Evolutionary conservation across 2,329 filamentous ascomycete genomes (phyloP).

Genomic region (Aspergillus fischeri): DNA sequence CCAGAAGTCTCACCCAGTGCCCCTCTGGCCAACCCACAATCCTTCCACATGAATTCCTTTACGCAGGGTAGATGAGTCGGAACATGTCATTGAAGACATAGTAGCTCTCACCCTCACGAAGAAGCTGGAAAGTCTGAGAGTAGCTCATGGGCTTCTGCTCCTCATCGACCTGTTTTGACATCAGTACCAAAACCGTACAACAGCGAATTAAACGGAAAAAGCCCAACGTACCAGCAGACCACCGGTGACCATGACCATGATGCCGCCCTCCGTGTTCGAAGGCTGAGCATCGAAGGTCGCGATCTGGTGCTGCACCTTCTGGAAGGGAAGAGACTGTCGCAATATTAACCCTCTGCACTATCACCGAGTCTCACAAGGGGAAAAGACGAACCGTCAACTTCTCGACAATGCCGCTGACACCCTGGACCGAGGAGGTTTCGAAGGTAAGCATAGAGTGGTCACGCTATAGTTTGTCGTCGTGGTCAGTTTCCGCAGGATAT

Average conservation of each 20-base stretch:
- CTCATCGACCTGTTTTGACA: constrained; percentile 66
- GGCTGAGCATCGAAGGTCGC: constrained; percentile 81
- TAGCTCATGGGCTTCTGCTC: constrained; percentile 86
- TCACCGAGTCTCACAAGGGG: neutral
- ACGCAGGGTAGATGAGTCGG: constrained; percentile 67
- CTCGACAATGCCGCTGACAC: constrained; percentile 63
- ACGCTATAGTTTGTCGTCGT: constrained; percentile 51
- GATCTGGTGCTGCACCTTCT: constrained; percentile 74
- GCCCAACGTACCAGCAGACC: constrained; percentile 66
- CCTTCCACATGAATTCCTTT: constrained; percentile 3
- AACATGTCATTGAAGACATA: constrained; percentile 95
- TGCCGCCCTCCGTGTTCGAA: constrained; percentile 60
- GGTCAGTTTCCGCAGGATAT: constrained; percentile 5
- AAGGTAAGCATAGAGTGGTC: constrained; percentile 91
- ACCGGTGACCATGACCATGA: constrained; percentile 86
- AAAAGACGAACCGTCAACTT: constrained; percentile 68
- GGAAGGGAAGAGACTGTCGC: constrained; percentile 68
- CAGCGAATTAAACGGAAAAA: neutral
- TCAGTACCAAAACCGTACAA: neutral
- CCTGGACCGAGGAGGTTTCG: constrained; percentile 66
- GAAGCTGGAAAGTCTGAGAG: constrained; percentile 82
- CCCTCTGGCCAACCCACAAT: neutral
- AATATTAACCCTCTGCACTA: constrained; percentile 5
- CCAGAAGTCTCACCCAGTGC: neutral
- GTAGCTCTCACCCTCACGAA: constrained; percentile 64